Conservation (phyloP, 495 filamentous ascomycete genomes). For the Talaromyces liani region DNA sequence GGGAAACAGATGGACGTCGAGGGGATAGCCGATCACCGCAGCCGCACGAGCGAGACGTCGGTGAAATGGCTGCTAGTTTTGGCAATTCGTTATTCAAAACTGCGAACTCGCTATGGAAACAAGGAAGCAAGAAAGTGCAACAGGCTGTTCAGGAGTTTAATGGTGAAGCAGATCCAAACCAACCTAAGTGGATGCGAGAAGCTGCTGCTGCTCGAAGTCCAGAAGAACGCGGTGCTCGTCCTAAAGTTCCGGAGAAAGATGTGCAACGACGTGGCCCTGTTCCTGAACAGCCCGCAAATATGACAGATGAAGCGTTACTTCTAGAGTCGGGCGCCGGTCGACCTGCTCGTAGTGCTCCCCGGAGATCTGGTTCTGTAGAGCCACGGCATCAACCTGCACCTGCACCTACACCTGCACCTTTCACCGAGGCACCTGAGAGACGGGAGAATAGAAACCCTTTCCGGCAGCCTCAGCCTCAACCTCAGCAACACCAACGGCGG, state of each 20-base stretch:
- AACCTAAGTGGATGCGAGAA: constrained; percentile 94
- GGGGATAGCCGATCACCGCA: constrained; percentile 50
- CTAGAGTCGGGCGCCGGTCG: constrained; percentile 59
- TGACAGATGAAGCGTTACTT: constrained; percentile 88
- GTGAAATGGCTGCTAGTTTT: constrained; percentile 73
- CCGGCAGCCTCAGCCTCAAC: neutral
- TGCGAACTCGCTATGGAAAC: constrained; percentile 92
- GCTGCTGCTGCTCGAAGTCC: constrained; percentile 32
- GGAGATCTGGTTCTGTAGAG: constrained; percentile 4
- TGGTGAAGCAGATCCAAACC: constrained; percentile 66
- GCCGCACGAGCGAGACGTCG: constrained; percentile 63
- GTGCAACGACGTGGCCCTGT: constrained; percentile 15
- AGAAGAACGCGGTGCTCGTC: constrained; percentile 14
- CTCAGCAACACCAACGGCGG: constrained; percentile 25
- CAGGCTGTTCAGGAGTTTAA: constrained; percentile 90
- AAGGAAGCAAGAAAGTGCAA: constrained; percentile 87
- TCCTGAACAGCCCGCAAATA: constrained; percentile 17
- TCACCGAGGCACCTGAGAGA: neutral
- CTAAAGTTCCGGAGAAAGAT: constrained; percentile 2
- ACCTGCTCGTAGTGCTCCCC: constrained; percentile 25
- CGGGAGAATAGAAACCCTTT: neutral
- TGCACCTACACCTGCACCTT: constrained; percentile 24
- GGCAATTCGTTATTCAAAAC: constrained; percentile 83
- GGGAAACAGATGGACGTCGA: constrained; percentile 12
- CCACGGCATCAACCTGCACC: constrained; percentile 19